Percentiles rank a stretch among this genome's conserved stretches.
These are phyloP conservation scores for Pyrenochaeta sp. DNA, from an alignment of 2,329 filamentous ascomycete species.

Conservation along the genomic window DNA sequence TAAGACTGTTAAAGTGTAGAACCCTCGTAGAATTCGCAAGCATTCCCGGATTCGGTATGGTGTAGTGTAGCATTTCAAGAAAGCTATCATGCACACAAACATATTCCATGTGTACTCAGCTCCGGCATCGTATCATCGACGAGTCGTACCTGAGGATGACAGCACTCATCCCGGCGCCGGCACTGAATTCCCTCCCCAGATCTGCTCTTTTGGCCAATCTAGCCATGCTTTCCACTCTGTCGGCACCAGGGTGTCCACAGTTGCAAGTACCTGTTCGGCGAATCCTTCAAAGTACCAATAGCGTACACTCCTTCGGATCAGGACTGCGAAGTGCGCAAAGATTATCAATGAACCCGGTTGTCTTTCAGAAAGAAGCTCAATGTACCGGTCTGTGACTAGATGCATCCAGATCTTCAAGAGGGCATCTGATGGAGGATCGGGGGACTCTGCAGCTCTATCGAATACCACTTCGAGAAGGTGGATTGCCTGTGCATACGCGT, in stretches of 20 bases:
- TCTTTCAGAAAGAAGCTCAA: slow-evolving; percentile 36
- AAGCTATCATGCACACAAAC: not conserved
- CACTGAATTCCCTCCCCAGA: slow-evolving; percentile 10
- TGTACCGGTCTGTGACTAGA: slow-evolving; percentile 29
- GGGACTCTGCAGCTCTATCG: slow-evolving; percentile 15
- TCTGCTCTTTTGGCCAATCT: slow-evolving; percentile 38
- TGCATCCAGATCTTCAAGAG: slow-evolving; percentile 39
- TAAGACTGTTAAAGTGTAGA: not conserved
- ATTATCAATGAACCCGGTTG: slow-evolving; percentile 46
- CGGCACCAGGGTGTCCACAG: slow-evolving; percentile 33
- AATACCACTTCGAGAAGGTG: slow-evolving; percentile 31
- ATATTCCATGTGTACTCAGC: not conserved
- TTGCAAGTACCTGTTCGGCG: slow-evolving; percentile 32
- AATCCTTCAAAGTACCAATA: slow-evolving; percentile 38
- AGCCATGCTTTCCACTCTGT: slow-evolving; percentile 37
- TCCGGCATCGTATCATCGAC: no score
- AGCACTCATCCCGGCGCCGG: slow-evolving; percentile 6
- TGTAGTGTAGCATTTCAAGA: not conserved
- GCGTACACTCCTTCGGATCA: slow-evolving; percentile 28
- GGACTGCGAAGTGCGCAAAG: slow-evolving; percentile 46
- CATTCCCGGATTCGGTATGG: slow-evolving; percentile 8
- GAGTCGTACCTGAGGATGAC: no score
- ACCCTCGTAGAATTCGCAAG: slow-evolving; percentile 7
- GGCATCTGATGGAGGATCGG: slow-evolving; percentile 28
- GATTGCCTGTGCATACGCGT: slow-evolving; percentile 34